phyloP scores from a whole-genome alignment of 2,329 filamentous ascomycete genomes.

The Ophiostoma novo-ulmi region DNA sequence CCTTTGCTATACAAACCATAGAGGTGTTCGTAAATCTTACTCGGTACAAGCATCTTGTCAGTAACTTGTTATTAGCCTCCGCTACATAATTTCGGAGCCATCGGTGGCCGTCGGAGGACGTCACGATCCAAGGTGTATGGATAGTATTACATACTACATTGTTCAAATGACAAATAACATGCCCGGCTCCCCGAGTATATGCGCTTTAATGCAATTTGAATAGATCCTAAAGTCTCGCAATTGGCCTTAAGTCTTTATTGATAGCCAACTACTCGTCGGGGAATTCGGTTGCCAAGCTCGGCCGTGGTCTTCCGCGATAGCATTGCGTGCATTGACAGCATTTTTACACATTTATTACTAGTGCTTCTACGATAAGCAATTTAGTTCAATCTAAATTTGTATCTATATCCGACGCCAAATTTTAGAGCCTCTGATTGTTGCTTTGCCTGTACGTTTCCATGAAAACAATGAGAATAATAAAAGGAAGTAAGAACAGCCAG shows the following conservation, averaged over 20 bases:
- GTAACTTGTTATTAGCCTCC: background rate
- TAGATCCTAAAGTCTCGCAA: background rate
- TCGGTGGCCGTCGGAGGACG: constrained; percentile 2
- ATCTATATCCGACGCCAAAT: background rate
- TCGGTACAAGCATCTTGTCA: background rate
- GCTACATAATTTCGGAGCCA: constrained; percentile 7
- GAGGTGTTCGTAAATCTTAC: background rate
- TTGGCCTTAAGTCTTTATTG: background rate
- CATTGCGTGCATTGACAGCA: background rate
- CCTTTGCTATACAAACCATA: background rate
- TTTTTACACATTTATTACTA: background rate
- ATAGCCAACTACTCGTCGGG: background rate
- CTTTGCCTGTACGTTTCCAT: too few relatives aligned
- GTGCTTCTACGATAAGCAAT: background rate
- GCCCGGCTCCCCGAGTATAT: background rate
- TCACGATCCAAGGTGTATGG: background rate
- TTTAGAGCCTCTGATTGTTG: background rate
- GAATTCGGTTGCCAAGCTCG: background rate
- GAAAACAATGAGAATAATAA: too few relatives aligned
- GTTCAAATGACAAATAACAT: background rate
- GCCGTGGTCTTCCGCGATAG: background rate
- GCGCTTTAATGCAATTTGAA: too few relatives aligned
- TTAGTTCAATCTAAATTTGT: background rate
- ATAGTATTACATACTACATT: background rate
- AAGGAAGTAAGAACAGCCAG: background rate